Evolutionary conservation across 192 early-diverging fungal genomes (phyloP), one percentile per base, ranked within the genome.

Genomic region (Coemansia sp.): DNA sequence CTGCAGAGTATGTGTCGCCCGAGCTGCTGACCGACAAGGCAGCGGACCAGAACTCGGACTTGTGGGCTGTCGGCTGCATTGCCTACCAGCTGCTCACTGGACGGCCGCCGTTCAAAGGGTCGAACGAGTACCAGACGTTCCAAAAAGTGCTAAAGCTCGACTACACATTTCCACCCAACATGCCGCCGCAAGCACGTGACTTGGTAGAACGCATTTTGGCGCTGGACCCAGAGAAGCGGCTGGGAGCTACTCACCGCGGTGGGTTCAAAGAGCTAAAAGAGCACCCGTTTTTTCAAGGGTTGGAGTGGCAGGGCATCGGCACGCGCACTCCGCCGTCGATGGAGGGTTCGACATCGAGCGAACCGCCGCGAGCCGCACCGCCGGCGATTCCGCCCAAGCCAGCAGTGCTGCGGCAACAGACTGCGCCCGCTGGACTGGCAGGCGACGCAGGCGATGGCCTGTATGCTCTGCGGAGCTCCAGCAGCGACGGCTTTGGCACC

Each of bases 1-100:
- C 97, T 4, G 96, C 97, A 12, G 97, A 99, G 85, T 99, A 99
- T 78, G 95, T 96, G 20, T 94, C 94, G 3, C 97, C 96, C 1
- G 97, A 99, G 75, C 82, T 99, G 40, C 82, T 99, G 23, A 93
- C 88, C 20, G 94, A 97, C 68, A 90, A 92, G 46, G 85, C 87
- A 0, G 90, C 91, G 51, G 91, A 88, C 83, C 74, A 84, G 78
- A 84, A 87, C 46, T 90, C 88, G 19, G 92, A 94, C 55, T 68
- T 90, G 22, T 94, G 92, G 92, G 91, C 92, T 9, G 65, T 94
- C 19, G 92, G 89, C 8, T 93, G 96, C 79, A 94, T 99, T 22
- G 84, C 96, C 7, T 99, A 88, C 74, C 96, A 99, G 68, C 65
- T 99, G 67, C 71, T 96, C 17, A 85, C 89, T 19, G 94, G 94